Conservation (phyloP, 139 green algal genomes). For the Yamagishiella unicocca region DNA sequence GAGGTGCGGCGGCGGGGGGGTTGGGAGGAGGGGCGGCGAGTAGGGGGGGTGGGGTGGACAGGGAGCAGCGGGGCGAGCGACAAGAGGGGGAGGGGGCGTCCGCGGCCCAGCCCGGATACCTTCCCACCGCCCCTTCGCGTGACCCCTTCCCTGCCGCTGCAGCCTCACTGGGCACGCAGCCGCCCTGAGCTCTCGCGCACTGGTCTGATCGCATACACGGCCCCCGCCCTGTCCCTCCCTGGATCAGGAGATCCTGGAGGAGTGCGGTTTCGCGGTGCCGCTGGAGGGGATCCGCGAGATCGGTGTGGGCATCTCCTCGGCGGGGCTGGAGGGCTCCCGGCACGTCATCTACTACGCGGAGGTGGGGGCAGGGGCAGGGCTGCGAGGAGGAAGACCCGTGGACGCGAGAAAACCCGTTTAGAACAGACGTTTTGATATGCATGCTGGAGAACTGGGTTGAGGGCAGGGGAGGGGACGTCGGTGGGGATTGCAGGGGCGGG, state of each 20-base stretch:
- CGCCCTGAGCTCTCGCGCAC: too few relatives aligned
- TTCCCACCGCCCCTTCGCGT: background rate
- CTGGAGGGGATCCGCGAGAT: conserved; percentile 64
- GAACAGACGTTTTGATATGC: too few relatives aligned
- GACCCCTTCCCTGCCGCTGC: background rate
- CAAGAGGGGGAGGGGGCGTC: too few relatives aligned
- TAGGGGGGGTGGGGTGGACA: too few relatives aligned
- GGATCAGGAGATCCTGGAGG: conserved; percentile 55
- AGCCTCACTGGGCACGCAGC: too few relatives aligned
- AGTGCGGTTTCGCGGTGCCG: conserved; percentile 75
- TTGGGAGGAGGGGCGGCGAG: background rate
- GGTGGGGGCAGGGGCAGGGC: conserved; percentile 41
- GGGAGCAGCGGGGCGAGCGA: too few relatives aligned
- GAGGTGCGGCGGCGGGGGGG: conserved; percentile 15
- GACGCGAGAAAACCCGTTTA: too few relatives aligned
- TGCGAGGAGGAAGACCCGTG: too few relatives aligned
- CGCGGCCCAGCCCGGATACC: background rate
- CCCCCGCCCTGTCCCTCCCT: background rate
- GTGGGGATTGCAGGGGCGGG: too few relatives aligned
- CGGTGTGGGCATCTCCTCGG: conserved; percentile 49
- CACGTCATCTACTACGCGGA: conserved; percentile 80
- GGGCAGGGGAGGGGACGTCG: too few relatives aligned
- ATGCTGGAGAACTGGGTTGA: too few relatives aligned
- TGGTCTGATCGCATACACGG: too few relatives aligned
- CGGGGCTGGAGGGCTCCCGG: conserved; percentile 66